Base-by-base conservation (phyloP, 768 basidiomycete species). In the Strobilomyces dryophilus region DNA sequence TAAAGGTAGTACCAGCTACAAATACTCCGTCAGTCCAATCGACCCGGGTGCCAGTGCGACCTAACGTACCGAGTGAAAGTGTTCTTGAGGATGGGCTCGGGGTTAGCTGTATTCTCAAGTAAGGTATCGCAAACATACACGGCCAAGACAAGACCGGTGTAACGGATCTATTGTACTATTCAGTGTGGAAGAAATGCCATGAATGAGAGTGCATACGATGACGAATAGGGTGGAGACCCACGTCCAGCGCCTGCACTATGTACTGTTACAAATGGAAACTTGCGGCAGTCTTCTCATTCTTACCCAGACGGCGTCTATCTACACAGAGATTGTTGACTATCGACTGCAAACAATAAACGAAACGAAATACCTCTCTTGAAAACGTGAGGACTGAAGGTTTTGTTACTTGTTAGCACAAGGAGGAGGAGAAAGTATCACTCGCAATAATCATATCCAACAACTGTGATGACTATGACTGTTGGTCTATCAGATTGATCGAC, bases 301-400 rank as follows among this genome's bases (percentile, higher is more conserved):
- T 24, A 61, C 60, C 60, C 60, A 61, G 11, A 61, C 6, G 12
- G 52, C 37, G 15, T 54, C 31, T 37, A 61, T 45, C 60, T 61
- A n/a, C n/a, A 27, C 36, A 20, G 7, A 29, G 26, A 14, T 10
- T 8, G 21, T 58, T 2, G 48, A 2, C 9, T 7, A 15, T n/a
- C 3, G 15, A 39, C 29, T 21, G 31, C 29, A 1, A 7, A 4
- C 9, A 8, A n/a, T n/a, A n/a, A n/a, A n/a, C n/a, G n/a, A n/a
- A n/a, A n/a, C n/a, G n/a, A n/a, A n/a, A n/a, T n/a, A n/a, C n/a
- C n/a, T n/a, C n/a, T n/a, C n/a, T n/a, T n/a, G n/a, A n/a, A n/a
- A n/a, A n/a, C n/a, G n/a, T 61, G 34, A 61, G 60, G 27, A 53
- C 60, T 61, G 26, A 8, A 31, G 9, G n/a, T 14, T 26, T 17